These are phyloP conservation scores for Saccharum officinarum DNA, from an alignment of 176 grass and related monocot species.

Conservation along the genomic window DNA sequence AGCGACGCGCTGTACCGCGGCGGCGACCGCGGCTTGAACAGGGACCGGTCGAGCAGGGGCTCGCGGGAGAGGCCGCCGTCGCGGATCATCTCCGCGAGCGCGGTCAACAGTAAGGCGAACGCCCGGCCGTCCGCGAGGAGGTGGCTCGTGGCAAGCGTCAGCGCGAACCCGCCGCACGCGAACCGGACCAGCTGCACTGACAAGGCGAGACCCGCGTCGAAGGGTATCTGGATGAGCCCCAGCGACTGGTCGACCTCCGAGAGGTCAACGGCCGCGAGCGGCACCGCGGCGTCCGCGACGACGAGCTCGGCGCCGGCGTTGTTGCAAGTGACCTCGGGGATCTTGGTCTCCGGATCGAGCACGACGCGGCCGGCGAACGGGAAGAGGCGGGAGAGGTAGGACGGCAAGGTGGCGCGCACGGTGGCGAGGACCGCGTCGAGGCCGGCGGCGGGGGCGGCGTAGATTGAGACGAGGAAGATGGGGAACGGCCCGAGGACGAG, in stretches of 20 bases:
- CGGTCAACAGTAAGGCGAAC: constrained; percentile 28
- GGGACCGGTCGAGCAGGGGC: constrained; percentile 53
- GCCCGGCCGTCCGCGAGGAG: constrained; percentile 68
- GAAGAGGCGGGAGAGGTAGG: constrained; percentile 60
- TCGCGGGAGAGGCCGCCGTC: constrained; percentile 27
- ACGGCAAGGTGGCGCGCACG: constrained; percentile 31
- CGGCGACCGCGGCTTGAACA: constrained; percentile 43
- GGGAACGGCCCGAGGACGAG: constrained; percentile 53
- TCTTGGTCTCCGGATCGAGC: not conserved
- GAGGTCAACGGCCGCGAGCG: constrained; percentile 57
- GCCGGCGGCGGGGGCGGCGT: constrained; percentile 25
- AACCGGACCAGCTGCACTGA: constrained; percentile 75
- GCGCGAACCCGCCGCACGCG: constrained; percentile 65
- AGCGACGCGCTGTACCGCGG: constrained; percentile 43
- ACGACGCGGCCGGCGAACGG: constrained; percentile 56
- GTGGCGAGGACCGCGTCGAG: constrained; percentile 24
- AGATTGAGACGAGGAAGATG: constrained; percentile 42
- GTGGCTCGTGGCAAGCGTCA: constrained; percentile 57
- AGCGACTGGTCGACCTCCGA: constrained; percentile 37
- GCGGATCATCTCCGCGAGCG: constrained; percentile 43
- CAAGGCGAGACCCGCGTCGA: constrained; percentile 39
- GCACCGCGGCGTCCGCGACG: constrained; percentile 46
- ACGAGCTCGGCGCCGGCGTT: constrained; percentile 83
- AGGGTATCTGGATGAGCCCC: constrained; percentile 50
- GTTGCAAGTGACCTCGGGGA: constrained; percentile 45